Conservation (phyloP, 2,329 filamentous ascomycete species). For the Colletotrichum cereale region DNA sequence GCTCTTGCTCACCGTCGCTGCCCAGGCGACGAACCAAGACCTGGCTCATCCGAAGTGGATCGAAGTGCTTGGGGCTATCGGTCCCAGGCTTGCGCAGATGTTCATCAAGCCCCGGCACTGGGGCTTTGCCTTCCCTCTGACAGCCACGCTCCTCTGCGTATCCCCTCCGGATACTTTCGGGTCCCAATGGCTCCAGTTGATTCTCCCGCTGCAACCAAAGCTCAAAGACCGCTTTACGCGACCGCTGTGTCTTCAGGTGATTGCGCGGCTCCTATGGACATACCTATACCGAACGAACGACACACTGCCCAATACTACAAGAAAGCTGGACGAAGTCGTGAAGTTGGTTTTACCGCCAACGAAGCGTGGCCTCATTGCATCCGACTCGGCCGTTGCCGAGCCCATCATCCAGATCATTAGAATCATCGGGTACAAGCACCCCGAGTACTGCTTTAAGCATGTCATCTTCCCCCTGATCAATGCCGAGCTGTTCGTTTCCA, state of each 20-base stretch:
- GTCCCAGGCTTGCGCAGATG: conserved; percentile 84
- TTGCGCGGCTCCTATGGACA: conserved; percentile 92
- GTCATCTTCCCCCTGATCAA: conserved; percentile 98
- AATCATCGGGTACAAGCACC: conserved; percentile 93
- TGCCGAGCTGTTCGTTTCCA: conserved; percentile 84
- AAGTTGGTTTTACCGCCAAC: conserved; percentile 85
- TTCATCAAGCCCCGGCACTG: conserved; percentile 94
- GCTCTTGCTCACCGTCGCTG: conserved; percentile 87
- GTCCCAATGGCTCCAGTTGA: conserved; percentile 86
- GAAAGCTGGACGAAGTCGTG: conserved; percentile 91
- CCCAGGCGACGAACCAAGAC: conserved; percentile 80
- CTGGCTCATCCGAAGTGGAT: conserved; percentile 87
- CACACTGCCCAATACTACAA: conserved; percentile 72
- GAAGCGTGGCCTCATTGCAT: conserved; percentile 84
- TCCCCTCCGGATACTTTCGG: conserved; percentile 87
- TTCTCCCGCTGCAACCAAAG: conserved; percentile 81
- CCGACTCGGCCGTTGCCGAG: conserved; percentile 86
- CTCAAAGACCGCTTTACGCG: conserved; percentile 86
- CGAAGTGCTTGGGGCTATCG: conserved; percentile 83
- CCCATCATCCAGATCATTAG: conserved; percentile 94
- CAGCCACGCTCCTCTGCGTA: conserved; percentile 87
- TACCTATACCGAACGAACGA: conserved; percentile 91
- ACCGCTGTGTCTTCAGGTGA: conserved; percentile 85
- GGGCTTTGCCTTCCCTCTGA: conserved; percentile 88
- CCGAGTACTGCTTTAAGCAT: conserved; percentile 91